A percentile compares a stretch with the other conserved stretches of the same genome.
phyloP scores from a whole-genome alignment of 306 rosid genomes.

The Potentilla sterilis region DNA sequence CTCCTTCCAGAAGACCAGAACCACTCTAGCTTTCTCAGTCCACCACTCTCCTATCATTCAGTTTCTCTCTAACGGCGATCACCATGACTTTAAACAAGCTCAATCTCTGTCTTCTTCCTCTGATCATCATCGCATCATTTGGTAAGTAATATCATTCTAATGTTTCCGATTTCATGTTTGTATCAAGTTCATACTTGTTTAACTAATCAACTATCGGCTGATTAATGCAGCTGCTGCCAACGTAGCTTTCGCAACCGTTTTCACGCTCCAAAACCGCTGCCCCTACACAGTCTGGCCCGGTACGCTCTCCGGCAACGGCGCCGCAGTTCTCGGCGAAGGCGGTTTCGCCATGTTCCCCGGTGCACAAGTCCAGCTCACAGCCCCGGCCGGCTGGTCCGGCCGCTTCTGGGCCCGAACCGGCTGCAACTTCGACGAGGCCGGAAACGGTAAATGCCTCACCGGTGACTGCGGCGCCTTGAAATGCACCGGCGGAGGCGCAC shows the following conservation, averaged over 20 bases:
- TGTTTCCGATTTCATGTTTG: background rate
- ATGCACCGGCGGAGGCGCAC: constrained; percentile 54
- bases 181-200: background rate
- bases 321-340: constrained; percentile 50
- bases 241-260: constrained; percentile 38
- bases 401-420: constrained; percentile 83
- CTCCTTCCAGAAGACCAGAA: background rate
- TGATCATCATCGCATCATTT: background rate
- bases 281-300: constrained; percentile 74
- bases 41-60: background rate
- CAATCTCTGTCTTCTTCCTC: background rate
- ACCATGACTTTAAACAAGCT: background rate
- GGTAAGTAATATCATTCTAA: background rate
- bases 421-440: constrained; percentile 57
- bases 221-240: constrained; percentile 34
- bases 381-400: constrained; percentile 84
- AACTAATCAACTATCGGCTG: background rate
- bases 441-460: constrained; percentile 55
- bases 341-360: constrained; percentile 58
- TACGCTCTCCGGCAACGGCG: constrained; percentile 69
- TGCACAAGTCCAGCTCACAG: constrained; percentile 32
- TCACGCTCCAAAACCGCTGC: constrained; percentile 66
- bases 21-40: background rate
- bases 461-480: constrained; percentile 64
- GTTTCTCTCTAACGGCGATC: background rate